Percentiles rank a stretch among this genome's conserved stretches.
phyloP scores from a whole-genome alignment of 2,329 filamentous ascomycete genomes.

The Phoma sp. region DNA sequence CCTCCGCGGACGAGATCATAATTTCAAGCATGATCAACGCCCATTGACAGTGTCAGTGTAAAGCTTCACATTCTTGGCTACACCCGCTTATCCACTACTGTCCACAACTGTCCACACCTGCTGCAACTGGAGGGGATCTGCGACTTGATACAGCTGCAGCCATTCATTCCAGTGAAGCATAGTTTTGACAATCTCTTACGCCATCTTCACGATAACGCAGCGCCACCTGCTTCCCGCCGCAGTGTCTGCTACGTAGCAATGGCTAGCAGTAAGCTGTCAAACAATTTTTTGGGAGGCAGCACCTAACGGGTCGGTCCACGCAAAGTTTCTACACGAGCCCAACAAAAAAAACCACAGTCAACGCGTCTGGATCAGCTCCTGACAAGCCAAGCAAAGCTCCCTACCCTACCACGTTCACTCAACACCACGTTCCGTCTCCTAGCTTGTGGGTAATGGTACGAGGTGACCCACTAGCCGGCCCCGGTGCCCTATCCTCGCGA shows the following conservation, averaged over 20 bases:
- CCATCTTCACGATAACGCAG: background rate
- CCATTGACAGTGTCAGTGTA: background rate
- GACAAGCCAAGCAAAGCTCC: conserved; percentile 4
- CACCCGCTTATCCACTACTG: background rate
- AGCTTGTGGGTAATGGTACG: conserved; percentile 6
- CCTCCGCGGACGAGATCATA: conserved; percentile 1
- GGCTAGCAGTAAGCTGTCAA: background rate
- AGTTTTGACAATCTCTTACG: background rate
- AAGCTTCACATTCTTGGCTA: conserved; percentile 14
- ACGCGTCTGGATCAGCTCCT: conserved; percentile 2
- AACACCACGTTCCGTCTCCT: background rate
- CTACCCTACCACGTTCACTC: conserved; percentile 1
- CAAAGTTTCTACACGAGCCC: conserved; percentile 2
- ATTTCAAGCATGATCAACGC: conserved; percentile 1
- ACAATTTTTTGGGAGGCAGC: background rate
- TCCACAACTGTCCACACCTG: background rate
- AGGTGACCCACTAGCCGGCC: conserved; percentile 7
- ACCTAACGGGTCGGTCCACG: background rate
- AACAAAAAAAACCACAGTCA: background rate
- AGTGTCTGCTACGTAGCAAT: background rate
- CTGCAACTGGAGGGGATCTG: background rate
- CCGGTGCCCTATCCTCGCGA: conserved; percentile 16
- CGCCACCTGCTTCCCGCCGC: background rate
- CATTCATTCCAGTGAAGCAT: background rate
- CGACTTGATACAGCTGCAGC: background rate